Base-by-base conservation (phyloP, 805 yeast species). In the Diddensiella caesifluorescens region DNA sequence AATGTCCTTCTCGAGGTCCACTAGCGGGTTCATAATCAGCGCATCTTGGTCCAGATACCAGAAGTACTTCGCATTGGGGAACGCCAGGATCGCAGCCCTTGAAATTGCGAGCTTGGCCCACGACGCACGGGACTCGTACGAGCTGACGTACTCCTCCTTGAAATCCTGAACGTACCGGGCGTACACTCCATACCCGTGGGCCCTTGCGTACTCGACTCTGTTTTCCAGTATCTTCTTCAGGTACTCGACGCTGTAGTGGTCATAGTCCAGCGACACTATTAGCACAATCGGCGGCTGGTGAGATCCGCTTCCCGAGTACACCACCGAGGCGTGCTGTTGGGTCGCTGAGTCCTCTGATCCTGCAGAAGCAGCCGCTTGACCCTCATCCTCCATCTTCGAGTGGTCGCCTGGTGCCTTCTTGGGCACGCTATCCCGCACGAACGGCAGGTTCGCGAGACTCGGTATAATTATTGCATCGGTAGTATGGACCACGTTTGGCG, bases 11-110 rank as follows among this genome's bases (percentile, higher is more conserved):
- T 72, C 64, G 25, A 90, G 55, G 46, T 84, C 77, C 29, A 81
- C 67, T 39, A 74, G 73, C 44, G 77, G 66, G 47, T 85, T 75
- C 86, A 84, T 82, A 44, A 90, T 79, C 39, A 87, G 63, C 0
- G 90, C 78, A 54, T 81, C 78, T 35, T 53, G 57, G 59, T 86
- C 95, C 33, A 92, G 58, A 56, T 79, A 89, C 92, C 97, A 85
- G 56, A 89, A 80, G 70, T 86, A 83, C 59, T 85, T 78, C n/a
- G 96, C 83, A 36, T 80, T 69, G 1, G 97, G 97, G 68, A 88
- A 88, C 0, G 95, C 92, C 60, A 75, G 77, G 81, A 90, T 79
- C n/a, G 97, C 97, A 32, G 89, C 92, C 47, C 94, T 73, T 58
- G 86, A 60, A 30, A 80, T 60, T 43, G 75, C 73, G 22, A 80